A percentile compares a stretch with the other conserved stretches of the same genome.
Conservation (phyloP, 192 early-diverging fungal species). For the Podila minutissima region DNA sequence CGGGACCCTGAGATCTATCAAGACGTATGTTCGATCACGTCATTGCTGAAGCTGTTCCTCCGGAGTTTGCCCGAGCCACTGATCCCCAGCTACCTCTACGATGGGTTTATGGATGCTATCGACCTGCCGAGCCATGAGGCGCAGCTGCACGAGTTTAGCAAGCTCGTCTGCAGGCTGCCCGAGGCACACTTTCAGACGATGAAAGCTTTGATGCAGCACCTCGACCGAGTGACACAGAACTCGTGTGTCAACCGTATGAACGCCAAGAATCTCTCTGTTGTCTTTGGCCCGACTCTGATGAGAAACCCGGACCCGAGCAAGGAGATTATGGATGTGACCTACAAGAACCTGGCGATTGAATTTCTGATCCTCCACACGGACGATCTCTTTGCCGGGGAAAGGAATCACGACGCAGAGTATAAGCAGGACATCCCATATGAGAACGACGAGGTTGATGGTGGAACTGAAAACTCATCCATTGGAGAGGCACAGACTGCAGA, state of each 20-base stretch:
- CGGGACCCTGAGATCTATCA: constrained; percentile 60
- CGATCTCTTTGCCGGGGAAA: constrained; percentile 12
- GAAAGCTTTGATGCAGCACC: constrained; percentile 68
- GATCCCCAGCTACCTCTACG: constrained; percentile 72
- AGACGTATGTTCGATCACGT: constrained; percentile 78
- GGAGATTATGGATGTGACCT: constrained; percentile 77
- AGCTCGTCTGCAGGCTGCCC: constrained; percentile 63
- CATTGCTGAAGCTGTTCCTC: constrained; percentile 80
- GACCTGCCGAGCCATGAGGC: constrained; percentile 44
- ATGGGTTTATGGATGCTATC: constrained; percentile 66
- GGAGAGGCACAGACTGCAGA: no score
- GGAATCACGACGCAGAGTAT: neutral
- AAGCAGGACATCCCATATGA: no score
- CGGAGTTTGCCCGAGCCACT: constrained; percentile 76
- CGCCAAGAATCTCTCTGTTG: constrained; percentile 90
- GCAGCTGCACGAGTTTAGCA: constrained; percentile 54
- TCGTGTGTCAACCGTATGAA: constrained; percentile 87
- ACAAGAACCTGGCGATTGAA: constrained; percentile 74
- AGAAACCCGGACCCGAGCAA: constrained; percentile 66
- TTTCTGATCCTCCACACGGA: constrained; percentile 67
- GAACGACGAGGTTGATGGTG: no score
- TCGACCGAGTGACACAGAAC: constrained; percentile 66
- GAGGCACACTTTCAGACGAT: constrained; percentile 67
- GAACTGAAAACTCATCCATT: no score
- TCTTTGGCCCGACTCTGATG: constrained; percentile 92